Evolutionary conservation across 1,284 basidiomycete genomes (phyloP).

Genomic region (Pseudozyma hubeiensis): DNA sequence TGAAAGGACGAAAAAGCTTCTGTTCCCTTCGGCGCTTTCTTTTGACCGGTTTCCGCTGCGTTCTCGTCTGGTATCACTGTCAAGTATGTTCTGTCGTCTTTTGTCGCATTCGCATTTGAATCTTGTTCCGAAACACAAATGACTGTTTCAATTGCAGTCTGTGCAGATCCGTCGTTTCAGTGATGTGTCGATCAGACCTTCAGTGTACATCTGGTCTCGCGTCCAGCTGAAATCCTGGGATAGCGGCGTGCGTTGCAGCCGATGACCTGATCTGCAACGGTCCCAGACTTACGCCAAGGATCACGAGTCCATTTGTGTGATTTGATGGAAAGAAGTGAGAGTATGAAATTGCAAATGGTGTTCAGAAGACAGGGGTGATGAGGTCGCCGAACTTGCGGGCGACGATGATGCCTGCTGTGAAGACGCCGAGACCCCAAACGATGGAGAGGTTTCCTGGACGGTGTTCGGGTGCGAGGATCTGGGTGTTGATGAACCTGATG

Average conservation of each 20-base stretch:
- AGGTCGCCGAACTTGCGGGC: slow-evolving; percentile 58
- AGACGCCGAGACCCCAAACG: slow-evolving; percentile 59
- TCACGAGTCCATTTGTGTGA: background rate
- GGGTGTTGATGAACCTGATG: slow-evolving; percentile 46
- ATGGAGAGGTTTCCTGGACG: slow-evolving; percentile 61
- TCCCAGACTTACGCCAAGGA: too few relatives aligned
- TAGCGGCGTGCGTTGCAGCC: too few relatives aligned
- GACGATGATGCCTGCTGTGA: slow-evolving; percentile 57
- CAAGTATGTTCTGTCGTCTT: background rate
- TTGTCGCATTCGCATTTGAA: too few relatives aligned
- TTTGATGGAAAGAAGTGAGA: background rate
- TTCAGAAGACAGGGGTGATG: slow-evolving; percentile 59
- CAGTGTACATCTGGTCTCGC: too few relatives aligned
- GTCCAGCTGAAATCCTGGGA: too few relatives aligned
- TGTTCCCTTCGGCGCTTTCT: too few relatives aligned
- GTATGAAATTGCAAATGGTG: background rate
- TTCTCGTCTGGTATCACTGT: too few relatives aligned
- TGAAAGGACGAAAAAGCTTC: background rate
- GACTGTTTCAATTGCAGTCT: background rate
- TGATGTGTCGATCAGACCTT: too few relatives aligned
- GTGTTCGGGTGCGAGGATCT: slow-evolving; percentile 63
- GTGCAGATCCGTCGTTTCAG: too few relatives aligned
- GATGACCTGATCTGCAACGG: too few relatives aligned
- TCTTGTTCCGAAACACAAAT: too few relatives aligned
- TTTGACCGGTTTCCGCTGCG: too few relatives aligned